Evolutionary conservation across 805 yeast species (phyloP).

Genomic region (Brettanomyces anomalus): DNA sequence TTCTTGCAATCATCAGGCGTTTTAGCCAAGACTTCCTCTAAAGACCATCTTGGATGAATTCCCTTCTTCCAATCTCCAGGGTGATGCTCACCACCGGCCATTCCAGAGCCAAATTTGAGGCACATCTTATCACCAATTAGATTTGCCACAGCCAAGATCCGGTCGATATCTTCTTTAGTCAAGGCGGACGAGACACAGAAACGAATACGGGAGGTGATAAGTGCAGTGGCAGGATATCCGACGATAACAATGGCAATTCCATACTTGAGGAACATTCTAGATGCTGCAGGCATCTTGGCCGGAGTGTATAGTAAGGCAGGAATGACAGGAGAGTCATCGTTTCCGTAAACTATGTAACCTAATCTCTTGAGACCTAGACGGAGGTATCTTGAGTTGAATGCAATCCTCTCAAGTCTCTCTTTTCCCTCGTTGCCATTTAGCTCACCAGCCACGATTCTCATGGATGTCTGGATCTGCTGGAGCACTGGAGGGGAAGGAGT

Average conservation of each 20-base stretch:
- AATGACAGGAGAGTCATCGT: conserved; percentile 93
- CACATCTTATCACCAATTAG: conserved; percentile 71
- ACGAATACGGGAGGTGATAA: conserved; percentile 82
- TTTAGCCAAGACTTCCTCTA: conserved; percentile 65
- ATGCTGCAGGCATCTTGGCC: conserved; percentile 87
- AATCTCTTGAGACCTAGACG: conserved; percentile 84
- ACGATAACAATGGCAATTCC: conserved; percentile 93
- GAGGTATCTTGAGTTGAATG: conserved; percentile 90
- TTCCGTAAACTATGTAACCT: conserved; percentile 92
- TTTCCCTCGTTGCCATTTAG: conserved; percentile 87
- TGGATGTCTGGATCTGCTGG: conserved; percentile 75
- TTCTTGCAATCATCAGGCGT: conserved; percentile 56
- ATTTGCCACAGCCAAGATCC: conserved; percentile 57
- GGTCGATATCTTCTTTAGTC: conserved; percentile 90
- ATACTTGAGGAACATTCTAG: conserved; percentile 68
- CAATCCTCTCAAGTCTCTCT: conserved; percentile 85
- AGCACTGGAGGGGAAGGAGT: conserved; percentile 86
- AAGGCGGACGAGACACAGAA: conserved; percentile 88
- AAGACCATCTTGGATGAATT: conserved; percentile 61
- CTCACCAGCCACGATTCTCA: conserved; percentile 72
- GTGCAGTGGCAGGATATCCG: conserved; percentile 96
- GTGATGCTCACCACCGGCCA: conserved; percentile 49
- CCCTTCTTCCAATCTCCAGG: conserved; percentile 50
- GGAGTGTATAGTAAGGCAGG: conserved; percentile 86
- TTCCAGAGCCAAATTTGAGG: conserved; percentile 71